These are phyloP conservation scores for Pascua guehoae DNA, from an alignment of 1,284 basidiomycete genomes.

Conservation along the genomic window DNA sequence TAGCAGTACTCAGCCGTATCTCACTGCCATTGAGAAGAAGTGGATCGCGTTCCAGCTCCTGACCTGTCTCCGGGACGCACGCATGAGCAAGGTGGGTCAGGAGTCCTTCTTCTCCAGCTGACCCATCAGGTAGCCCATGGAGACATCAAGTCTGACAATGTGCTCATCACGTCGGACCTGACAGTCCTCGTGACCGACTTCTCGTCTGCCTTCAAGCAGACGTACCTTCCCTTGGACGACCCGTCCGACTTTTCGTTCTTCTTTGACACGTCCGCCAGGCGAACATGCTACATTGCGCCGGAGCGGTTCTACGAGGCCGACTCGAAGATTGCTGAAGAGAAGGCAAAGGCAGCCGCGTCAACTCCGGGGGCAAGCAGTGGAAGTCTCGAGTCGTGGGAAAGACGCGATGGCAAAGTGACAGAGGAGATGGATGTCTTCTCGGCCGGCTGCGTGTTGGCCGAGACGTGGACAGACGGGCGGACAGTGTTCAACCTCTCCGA, in stretches of 20 bases:
- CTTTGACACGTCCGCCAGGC: constrained; percentile 89
- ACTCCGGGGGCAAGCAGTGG: constrained; percentile 34
- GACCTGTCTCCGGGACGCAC: constrained; percentile 75
- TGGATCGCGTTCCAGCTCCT: constrained; percentile 97
- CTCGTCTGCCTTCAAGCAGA: constrained; percentile 88
- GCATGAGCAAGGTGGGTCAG: constrained; percentile 61
- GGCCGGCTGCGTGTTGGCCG: constrained; percentile 90
- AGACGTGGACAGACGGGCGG: constrained; percentile 91
- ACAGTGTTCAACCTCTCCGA: constrained; percentile 93
- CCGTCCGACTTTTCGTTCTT: constrained; percentile 97
- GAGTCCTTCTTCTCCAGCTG: too few relatives aligned
- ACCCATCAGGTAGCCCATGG: constrained; percentile 75
- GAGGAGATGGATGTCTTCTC: constrained; percentile 99
- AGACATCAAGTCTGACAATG: constrained; percentile 97
- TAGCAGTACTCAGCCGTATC: constrained; percentile 85
- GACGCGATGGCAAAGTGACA: constrained; percentile 73
- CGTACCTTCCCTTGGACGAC: constrained; percentile 90
- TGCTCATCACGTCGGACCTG: constrained; percentile 94
- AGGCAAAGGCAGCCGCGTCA: constrained; percentile 60
- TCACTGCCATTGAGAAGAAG: constrained; percentile 88
- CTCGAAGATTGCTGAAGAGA: constrained; percentile 61
- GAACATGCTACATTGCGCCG: constrained; percentile 94
- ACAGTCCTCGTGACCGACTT: constrained; percentile 96
- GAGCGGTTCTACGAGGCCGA: constrained; percentile 87
- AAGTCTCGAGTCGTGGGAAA: constrained; percentile 45